phyloP scores from a whole-genome alignment of 2,329 filamentous ascomycete genomes.

The Stachybotrys chartarum region DNA sequence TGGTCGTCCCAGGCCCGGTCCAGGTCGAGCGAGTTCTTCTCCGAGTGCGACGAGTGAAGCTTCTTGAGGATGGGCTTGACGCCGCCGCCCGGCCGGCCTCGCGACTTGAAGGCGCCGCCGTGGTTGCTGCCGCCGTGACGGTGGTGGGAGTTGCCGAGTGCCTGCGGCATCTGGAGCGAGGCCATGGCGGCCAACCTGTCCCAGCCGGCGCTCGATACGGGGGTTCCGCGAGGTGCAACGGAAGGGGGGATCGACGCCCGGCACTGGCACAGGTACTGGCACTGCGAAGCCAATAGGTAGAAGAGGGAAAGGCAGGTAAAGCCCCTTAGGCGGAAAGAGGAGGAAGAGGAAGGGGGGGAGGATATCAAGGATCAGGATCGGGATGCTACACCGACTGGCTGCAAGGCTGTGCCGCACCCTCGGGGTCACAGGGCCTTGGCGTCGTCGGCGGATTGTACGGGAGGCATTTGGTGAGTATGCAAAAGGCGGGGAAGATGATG shows the following conservation, averaged over 20 bases:
- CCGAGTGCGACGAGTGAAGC: conserved; percentile 39
- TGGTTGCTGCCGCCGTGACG: conserved; percentile 1
- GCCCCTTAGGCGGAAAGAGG: background rate
- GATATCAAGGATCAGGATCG: background rate
- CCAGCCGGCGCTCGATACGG: too few relatives aligned
- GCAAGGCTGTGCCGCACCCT: background rate
- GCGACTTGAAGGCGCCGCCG: conserved; percentile 33
- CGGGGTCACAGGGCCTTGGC: conserved; percentile 16
- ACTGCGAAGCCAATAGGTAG: too few relatives aligned
- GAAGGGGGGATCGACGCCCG: too few relatives aligned
- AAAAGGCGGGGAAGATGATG: background rate
- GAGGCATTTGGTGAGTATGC: conserved; percentile 4
- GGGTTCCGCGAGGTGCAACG: too few relatives aligned
- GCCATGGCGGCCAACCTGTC: conserved; percentile 10
- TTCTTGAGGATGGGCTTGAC: conserved; percentile 60
- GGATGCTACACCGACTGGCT: background rate
- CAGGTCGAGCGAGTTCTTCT: conserved; percentile 57
- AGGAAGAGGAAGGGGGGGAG: conserved; percentile 6
- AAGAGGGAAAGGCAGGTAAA: too few relatives aligned
- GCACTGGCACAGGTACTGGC: too few relatives aligned
- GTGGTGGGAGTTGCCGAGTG: background rate
- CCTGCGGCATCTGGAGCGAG: conserved; percentile 9
- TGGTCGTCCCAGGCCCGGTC: conserved; percentile 54
- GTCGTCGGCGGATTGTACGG: conserved; percentile 11
- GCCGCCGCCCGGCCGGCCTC: conserved; percentile 30